Conservation (phyloP, 1,284 basidiomycete genomes). For the Veloporphyrellus conicus region DNA sequence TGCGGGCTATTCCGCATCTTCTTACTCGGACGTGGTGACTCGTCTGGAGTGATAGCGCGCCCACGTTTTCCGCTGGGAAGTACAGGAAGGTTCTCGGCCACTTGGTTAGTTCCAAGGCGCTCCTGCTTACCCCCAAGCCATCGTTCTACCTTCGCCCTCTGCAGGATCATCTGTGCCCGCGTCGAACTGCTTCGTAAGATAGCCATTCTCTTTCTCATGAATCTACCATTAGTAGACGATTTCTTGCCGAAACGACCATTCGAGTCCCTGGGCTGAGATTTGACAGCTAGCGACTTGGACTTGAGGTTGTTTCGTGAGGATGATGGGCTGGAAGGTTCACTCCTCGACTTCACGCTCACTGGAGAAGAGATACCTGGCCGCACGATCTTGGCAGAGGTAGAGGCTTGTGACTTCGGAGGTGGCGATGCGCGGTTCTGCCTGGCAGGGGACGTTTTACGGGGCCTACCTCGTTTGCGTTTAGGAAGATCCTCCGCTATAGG, state of each 20-base stretch:
- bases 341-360: conserved; percentile 21
- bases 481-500: conserved; percentile 32
- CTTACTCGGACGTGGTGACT: conserved; percentile 26
- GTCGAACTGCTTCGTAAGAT: conserved; percentile 27
- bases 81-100: conserved; percentile 13
- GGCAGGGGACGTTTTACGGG: conserved; percentile 30
- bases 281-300: conserved; percentile 47
- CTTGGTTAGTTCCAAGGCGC: conserved; percentile 20
- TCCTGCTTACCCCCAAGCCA: conserved; percentile 32
- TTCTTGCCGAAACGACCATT: conserved; percentile 53
- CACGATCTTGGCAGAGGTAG: conserved; percentile 14
- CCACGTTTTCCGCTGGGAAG: conserved; percentile 26
- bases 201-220: conserved; percentile 38
- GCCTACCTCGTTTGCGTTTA: conserved; percentile 37
- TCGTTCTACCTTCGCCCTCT: conserved; percentile 38
- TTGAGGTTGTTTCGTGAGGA: conserved; percentile 29
- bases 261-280: conserved; percentile 45
- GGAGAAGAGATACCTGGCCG: conserved; percentile 21
- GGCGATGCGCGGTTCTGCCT: conserved; percentile 10
- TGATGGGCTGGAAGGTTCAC: conserved; percentile 26
- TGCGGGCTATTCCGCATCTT: conserved; percentile 20
- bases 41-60: conserved; percentile 22
- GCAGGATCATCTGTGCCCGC: conserved; percentile 40
- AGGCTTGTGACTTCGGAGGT: conserved; percentile 10
- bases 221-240: conserved; percentile 48